A percentile compares a stretch with the other conserved stretches of the same genome.
These are phyloP conservation scores for Recurvomyces mirabilis DNA, from an alignment of 495 filamentous ascomycete genomes.

Conservation along the genomic window DNA sequence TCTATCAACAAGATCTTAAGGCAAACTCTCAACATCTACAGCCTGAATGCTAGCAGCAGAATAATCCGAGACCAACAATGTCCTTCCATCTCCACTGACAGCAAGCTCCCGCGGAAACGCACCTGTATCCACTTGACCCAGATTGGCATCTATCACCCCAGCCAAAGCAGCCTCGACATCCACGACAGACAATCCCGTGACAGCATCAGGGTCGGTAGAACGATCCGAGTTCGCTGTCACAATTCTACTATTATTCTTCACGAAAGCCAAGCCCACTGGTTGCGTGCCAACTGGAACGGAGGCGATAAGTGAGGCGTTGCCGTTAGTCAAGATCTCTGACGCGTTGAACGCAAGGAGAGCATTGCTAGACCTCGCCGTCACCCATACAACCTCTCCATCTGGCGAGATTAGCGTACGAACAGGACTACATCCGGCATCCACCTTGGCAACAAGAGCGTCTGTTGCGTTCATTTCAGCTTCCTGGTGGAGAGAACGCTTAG, in stretches of 20 bases:
- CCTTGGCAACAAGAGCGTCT: neutral
- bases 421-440: neutral
- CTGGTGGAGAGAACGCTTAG: no score
- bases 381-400: neutral
- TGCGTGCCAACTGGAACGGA: conserved; percentile 25
- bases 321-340: neutral
- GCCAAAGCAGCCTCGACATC: conserved; percentile 20
- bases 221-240: conserved; percentile 22
- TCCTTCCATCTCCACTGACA: conserved; percentile 22
- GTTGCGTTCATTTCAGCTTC: no score
- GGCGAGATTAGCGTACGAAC: neutral
- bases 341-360: neutral
- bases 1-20: neutral
- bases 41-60: neutral
- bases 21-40: neutral
- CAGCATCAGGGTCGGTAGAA: conserved; percentile 16
- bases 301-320: conserved; percentile 14
- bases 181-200: conserved; percentile 23
- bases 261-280: conserved; percentile 21
- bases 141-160: conserved; percentile 13
- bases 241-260: conserved; percentile 10
- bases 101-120: conserved; percentile 12
- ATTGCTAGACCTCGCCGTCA: neutral
- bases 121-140: conserved; percentile 2
- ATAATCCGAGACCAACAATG: conserved; percentile 15